phyloP scores from a whole-genome alignment of 306 rosid genomes.

The Cucurbita moschata region DNA sequence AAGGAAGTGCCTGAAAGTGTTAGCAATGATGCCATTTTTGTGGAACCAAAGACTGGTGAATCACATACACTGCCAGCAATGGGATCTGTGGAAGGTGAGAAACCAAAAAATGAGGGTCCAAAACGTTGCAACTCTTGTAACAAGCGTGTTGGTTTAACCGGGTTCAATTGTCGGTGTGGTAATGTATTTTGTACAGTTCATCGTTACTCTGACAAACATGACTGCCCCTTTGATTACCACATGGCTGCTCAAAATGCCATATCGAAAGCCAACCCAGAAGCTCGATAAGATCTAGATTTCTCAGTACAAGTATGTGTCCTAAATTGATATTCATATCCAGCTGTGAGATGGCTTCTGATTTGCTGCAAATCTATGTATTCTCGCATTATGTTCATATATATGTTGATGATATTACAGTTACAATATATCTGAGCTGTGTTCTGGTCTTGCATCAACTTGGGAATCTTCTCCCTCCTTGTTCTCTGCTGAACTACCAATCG shows the following conservation, averaged over 20 bases:
- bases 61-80: conserved; percentile 23
- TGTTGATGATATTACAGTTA: conserved; percentile 1
- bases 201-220: conserved; percentile 85
- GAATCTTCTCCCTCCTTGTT: no score
- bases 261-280: conserved; percentile 77
- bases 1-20: conserved; percentile 27
- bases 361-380: conserved; percentile 1
- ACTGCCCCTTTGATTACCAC: conserved; percentile 67
- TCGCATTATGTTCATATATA: not conserved
- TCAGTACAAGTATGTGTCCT: conserved; percentile 13
- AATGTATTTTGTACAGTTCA: conserved; percentile 59
- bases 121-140: conserved; percentile 77
- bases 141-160: conserved; percentile 79
- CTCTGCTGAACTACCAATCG: no score
- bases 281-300: conserved; percentile 67
- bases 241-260: conserved; percentile 74
- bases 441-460: no score
- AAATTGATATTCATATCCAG: conserved; percentile 36
- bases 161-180: conserved; percentile 83
- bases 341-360: not conserved
- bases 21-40: conserved; percentile 19
- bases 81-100: conserved; percentile 26
- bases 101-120: conserved; percentile 63
- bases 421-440: not conserved
- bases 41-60: conserved; percentile 34